phyloP scores from a whole-genome alignment of 202 grass and related monocot genomes.

The Elaeis oleifera region DNA sequence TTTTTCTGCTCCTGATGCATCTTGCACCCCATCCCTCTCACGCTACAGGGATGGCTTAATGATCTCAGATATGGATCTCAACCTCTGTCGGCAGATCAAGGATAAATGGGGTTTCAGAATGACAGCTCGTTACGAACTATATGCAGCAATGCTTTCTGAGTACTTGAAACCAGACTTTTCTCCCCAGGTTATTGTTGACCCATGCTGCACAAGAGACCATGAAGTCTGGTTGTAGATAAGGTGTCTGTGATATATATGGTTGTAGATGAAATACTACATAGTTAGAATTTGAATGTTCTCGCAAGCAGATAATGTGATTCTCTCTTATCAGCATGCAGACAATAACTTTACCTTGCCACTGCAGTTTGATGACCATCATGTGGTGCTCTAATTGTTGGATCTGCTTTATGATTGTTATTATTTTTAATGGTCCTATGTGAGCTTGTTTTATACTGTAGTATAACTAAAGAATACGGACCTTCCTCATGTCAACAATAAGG shows the following conservation, averaged over 20 bases:
- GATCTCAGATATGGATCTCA: conserved; percentile 91
- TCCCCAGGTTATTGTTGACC: conserved; percentile 74
- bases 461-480: no score
- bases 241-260: not conserved
- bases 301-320: no score
- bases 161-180: conserved; percentile 68
- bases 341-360: no score
- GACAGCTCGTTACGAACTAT: conserved; percentile 86
- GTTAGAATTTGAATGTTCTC: no score
- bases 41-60: conserved; percentile 73
- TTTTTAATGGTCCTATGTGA: no score
- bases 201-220: conserved; percentile 44
- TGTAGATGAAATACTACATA: no score
- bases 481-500: no score
- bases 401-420: no score
- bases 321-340: no score
- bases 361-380: no score
- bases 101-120: conserved; percentile 98
- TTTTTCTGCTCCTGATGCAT: conserved; percentile 86
- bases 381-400: no score
- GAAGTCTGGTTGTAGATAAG: not conserved
- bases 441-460: no score
- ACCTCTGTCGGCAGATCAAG: conserved; percentile 89
- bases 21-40: conserved; percentile 77
- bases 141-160: conserved; percentile 56